Conservation (phyloP, 1,139 yeast genomes). For the Arxiozyma slooffiae region DNA sequence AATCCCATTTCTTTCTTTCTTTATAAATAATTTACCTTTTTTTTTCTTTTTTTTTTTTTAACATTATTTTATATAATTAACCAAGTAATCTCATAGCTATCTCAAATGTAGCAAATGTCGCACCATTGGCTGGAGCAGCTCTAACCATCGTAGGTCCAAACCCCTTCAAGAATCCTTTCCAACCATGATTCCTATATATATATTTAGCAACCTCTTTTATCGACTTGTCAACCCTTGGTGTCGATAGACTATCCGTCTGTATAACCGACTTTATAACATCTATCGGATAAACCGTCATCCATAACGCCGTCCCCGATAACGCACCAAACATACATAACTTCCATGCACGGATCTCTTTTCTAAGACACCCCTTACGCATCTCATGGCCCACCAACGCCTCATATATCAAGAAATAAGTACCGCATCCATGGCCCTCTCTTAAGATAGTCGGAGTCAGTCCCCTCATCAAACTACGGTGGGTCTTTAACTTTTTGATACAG, state of each 20-base stretch:
- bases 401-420: slow-evolving; percentile 76
- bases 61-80: background rate
- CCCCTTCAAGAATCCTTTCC: slow-evolving; percentile 75
- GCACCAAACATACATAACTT: slow-evolving; percentile 77
- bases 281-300: slow-evolving; percentile 74
- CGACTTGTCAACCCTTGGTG: slow-evolving; percentile 30
- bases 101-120: slow-evolving; percentile 88
- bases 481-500: slow-evolving; percentile 49
- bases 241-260: slow-evolving; percentile 69
- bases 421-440: slow-evolving; percentile 82
- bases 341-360: slow-evolving; percentile 76
- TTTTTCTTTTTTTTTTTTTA: no score
- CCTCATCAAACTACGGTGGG: slow-evolving; percentile 60
- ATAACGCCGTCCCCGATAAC: slow-evolving; percentile 73
- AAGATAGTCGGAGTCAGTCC: slow-evolving; percentile 72
- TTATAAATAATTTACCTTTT: no score
- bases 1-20: no score
- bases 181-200: slow-evolving; percentile 48
- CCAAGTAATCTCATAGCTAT: slow-evolving; percentile 61
- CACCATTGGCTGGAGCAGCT: slow-evolving; percentile 96
- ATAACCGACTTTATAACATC: slow-evolving; percentile 79
- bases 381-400: slow-evolving; percentile 74
- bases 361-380: slow-evolving; percentile 34
- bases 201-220: slow-evolving; percentile 44
- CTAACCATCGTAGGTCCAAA: slow-evolving; percentile 82